Conservation (phyloP, 2,329 filamentous ascomycete species). For the Colletotrichum karsti region DNA sequence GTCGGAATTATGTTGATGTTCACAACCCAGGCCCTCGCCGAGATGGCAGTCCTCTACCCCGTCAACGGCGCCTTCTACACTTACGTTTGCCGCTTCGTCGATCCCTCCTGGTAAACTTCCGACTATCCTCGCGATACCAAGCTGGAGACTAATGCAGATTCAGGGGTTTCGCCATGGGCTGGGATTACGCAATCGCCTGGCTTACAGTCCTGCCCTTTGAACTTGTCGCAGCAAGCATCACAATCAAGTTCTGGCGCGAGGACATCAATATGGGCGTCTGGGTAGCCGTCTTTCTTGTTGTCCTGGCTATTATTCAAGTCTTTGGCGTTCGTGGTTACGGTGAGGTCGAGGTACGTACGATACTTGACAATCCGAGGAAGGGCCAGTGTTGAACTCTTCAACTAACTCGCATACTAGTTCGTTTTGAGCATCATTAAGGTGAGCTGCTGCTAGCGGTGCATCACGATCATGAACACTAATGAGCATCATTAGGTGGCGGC, state of each 20-base stretch:
- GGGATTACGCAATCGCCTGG: slow-evolving; percentile 68
- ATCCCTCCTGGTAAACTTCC: slow-evolving; percentile 59
- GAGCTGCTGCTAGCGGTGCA: no score
- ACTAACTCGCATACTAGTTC: no score
- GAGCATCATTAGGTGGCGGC: slow-evolving; percentile 57
- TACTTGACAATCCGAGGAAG: no score
- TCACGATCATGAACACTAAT: no score
- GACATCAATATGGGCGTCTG: slow-evolving; percentile 62
- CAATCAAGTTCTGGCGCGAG: slow-evolving; percentile 72
- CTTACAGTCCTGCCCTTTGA: slow-evolving; percentile 77
- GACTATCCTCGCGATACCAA: background rate
- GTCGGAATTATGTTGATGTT: slow-evolving; percentile 70
- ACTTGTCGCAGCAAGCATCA: slow-evolving; percentile 75
- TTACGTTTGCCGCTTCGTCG: slow-evolving; percentile 68
- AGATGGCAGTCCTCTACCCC: slow-evolving; percentile 69
- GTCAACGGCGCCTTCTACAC: slow-evolving; percentile 71
- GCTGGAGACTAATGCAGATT: slow-evolving; percentile 28
- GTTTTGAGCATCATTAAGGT: no score
- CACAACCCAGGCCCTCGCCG: slow-evolving; percentile 67
- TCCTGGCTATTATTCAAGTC: slow-evolving; percentile 59
- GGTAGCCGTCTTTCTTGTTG: slow-evolving; percentile 52
- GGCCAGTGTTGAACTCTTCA: no score
- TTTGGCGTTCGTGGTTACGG: slow-evolving; percentile 64
- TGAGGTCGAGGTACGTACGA: slow-evolving; percentile 63
- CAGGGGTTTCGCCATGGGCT: slow-evolving; percentile 62